These are phyloP conservation scores for Helenozyma baotianmanensis DNA, from an alignment of 805 yeast genomes.

Conservation along the genomic window DNA sequence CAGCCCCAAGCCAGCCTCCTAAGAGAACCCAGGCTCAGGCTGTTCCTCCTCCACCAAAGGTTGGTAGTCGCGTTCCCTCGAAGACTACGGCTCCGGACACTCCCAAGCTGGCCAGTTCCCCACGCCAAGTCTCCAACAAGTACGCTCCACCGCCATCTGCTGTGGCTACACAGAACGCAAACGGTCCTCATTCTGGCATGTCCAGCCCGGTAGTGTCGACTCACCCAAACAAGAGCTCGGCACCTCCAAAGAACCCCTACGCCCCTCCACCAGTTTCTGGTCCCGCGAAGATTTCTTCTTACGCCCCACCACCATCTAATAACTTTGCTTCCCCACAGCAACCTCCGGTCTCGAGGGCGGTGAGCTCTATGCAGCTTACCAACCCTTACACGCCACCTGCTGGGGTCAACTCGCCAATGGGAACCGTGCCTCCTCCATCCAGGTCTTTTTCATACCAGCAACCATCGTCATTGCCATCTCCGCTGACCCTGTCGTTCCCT, in stretches of 20 bases:
- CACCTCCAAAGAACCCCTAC: slow-evolving; percentile 22
- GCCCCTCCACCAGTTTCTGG: slow-evolving; percentile 19
- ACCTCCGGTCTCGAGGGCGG: slow-evolving; percentile 5
- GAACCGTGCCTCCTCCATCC: too few species aligned
- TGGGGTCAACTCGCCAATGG: neutral
- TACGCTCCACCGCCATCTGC: slow-evolving; percentile 21
- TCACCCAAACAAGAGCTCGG: slow-evolving; percentile 4
- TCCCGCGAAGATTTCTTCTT: slow-evolving; percentile 23
- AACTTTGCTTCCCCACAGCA: slow-evolving; percentile 13
- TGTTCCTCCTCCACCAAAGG: slow-evolving; percentile 12
- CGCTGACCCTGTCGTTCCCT: slow-evolving; percentile 3
- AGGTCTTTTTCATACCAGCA: too few species aligned
- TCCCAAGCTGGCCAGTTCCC: slow-evolving; percentile 5
- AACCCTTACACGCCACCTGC: slow-evolving; percentile 12
- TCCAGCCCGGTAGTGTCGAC: slow-evolving; percentile 12
- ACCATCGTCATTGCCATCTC: neutral
- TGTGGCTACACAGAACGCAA: slow-evolving; percentile 26
- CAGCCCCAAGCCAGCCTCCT: slow-evolving; percentile 6
- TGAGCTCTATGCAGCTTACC: slow-evolving; percentile 5
- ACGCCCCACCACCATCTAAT: slow-evolving; percentile 29
- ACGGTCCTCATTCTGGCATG: slow-evolving; percentile 23
- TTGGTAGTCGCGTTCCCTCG: slow-evolving; percentile 6
- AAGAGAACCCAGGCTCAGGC: slow-evolving; percentile 9
- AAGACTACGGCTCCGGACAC: slow-evolving; percentile 6
- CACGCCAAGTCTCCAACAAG: slow-evolving; percentile 4